Evolutionary conservation across 2,329 filamentous ascomycete species (phyloP).

Genomic region (Curvularia verruculosa): DNA sequence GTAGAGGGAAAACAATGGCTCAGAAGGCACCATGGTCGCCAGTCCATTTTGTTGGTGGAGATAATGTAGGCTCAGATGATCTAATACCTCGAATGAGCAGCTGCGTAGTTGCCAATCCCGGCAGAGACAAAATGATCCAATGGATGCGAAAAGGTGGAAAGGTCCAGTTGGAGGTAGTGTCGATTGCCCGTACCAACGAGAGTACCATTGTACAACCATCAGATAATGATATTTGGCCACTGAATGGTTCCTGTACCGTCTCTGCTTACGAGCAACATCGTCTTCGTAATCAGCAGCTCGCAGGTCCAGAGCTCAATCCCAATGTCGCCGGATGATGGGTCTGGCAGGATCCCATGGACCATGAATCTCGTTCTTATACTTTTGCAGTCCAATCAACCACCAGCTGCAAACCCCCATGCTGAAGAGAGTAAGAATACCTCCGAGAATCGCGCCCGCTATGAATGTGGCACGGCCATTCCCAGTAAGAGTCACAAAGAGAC

Average conservation of each 20-base stretch:
- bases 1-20: conserved; percentile 40
- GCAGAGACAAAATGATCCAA: conserved; percentile 36
- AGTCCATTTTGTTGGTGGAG: conserved; percentile 46
- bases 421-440: conserved; percentile 73
- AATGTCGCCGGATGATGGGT: conserved; percentile 77
- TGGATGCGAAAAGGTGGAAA: conserved; percentile 38
- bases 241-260: conserved; percentile 28
- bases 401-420: conserved; percentile 93
- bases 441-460: conserved; percentile 76
- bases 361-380: conserved; percentile 99
- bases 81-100: conserved; percentile 43
- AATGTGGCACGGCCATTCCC: conserved; percentile 62
- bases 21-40: conserved; percentile 45
- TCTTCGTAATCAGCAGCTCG: conserved; percentile 20
- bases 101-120: conserved; percentile 26
- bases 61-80: conserved; percentile 44
- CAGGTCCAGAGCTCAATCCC: conserved; percentile 49
- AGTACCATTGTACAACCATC: conserved; percentile 25
- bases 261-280: conserved; percentile 40
- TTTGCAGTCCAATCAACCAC: conserved; percentile 97
- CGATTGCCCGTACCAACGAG: conserved; percentile 26
- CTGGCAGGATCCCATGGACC: conserved; percentile 97
- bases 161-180: conserved; percentile 42
- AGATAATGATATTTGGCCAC: conserved; percentile 36
- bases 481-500: conserved; percentile 68